Evolutionary conservation across 352 stramenopile species (phyloP), one percentile per base, ranked within the genome.

Genomic region (Phytopythium delawarense): DNA sequence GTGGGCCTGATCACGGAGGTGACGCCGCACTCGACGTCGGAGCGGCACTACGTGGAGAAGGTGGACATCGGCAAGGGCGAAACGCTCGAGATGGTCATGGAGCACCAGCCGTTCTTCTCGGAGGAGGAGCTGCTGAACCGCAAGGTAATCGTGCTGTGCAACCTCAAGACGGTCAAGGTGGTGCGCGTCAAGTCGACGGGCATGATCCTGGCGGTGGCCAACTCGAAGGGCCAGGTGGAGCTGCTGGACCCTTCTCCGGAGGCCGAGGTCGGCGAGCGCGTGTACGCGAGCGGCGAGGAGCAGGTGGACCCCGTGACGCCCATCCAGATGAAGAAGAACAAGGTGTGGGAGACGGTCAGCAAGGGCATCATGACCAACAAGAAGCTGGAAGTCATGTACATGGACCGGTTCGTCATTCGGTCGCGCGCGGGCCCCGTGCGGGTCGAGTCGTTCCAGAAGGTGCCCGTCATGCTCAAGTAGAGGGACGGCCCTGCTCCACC

Each of bases 261-360:
- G 53, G 78, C 82, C 16, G 80, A 89, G 55, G 62, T 91, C 32
- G 82, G 82, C 56, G 82, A 91, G 64, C 78, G 79, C 61, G 74
- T 91, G 53, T 88, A 89, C 72, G 82, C 82, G 7, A 83, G 75
- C 40, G 82, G 82, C 56, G 82, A 91, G 63, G 82, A 91, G 63
- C 40, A 87, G 32, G 68, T 77, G 49, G 79, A 91, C 52, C 82
- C 82, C 20, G 80, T 91, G 48, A 91, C 82, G 11, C 69, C 82
- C 51, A 89, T 91, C 55, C 79, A 89, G 71, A 87, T 91, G 78
- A 91, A 91, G 77, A 91, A 91, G 75, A 88, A 89, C 75, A 91
- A 91, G 72, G 79, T 89, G 49, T 91, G 82, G 82, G 82, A 91
- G 45, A 75, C 78, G 54, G 50, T 91, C 21, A 72, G 71, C 70